phyloP scores from a whole-genome alignment of 1,139 yeast genomes.

The Diutina catenulata region DNA sequence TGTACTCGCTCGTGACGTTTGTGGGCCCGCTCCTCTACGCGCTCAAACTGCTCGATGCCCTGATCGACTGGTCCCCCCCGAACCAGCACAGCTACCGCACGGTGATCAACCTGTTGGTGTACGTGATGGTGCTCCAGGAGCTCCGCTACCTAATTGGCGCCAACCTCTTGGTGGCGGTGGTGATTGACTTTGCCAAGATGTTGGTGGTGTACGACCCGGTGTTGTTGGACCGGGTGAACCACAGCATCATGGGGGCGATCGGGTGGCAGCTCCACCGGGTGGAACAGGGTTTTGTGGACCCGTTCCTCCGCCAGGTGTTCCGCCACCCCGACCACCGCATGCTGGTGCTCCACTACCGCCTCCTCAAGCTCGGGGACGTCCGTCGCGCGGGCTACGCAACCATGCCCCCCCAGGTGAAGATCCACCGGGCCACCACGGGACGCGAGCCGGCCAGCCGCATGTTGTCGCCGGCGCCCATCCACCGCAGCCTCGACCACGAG shows the following conservation, averaged over 20 bases:
- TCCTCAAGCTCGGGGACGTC: too few relatives aligned
- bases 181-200: not conserved
- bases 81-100: not conserved
- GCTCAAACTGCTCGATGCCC: conserved; percentile 1
- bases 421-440: not conserved
- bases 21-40: not conserved
- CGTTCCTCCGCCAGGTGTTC: not conserved
- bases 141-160: not conserved
- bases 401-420: not conserved
- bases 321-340: not conserved
- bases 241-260: not conserved
- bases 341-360: conserved; percentile 1
- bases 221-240: not conserved
- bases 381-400: not conserved
- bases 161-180: not conserved
- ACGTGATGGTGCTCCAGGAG: not conserved
- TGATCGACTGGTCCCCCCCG: conserved; percentile 4
- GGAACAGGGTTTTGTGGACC: not conserved
- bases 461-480: not conserved
- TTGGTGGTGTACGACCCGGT: not conserved
- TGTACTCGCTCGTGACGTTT: not conserved
- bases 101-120: not conserved
- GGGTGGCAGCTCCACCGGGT: not conserved
- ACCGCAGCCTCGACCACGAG: not conserved
- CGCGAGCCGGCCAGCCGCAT: not conserved